Evolutionary conservation across 139 green algal species (phyloP), one percentile per base, ranked within the genome.

Genomic region (Coccomyxa sp.): DNA sequence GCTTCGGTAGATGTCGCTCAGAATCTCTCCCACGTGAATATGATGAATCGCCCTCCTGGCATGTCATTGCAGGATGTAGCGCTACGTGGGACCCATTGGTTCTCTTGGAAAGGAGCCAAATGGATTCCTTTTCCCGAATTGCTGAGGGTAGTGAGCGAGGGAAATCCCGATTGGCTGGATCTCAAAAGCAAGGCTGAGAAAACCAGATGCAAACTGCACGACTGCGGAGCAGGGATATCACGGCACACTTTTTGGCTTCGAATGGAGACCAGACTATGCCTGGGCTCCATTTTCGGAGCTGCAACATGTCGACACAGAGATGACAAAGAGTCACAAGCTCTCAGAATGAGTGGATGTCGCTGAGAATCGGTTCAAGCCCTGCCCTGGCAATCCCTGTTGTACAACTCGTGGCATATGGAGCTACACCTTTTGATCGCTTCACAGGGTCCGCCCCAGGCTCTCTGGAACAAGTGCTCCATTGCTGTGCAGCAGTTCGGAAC

Each of bases 1-100:
- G 44, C 44, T 58, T 58, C 44, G 44, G 44, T 58, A 58, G 44
- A 58, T 58, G 44, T 58, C 44, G 44, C 44, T 58, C 44, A 58
- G 44, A 58, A 58, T 58, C 44, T 58, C 44, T 58, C 44, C 44
- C 44, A 58, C 44, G 44, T 58, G 44, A 58, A 58, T 58, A 58
- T 58, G 44, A 58, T 58, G 44, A 58, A 58, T 58, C 44, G 44
- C 44, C 44, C 44, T 58, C 44, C 44, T 58, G 44, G 44, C 44
- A 58, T 58, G 44, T 58, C 44, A 58, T 58, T 58, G 44, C 44
- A 58, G 44, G 44, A 58, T 58, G 44, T 58, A 58, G 44, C 44
- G 44, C 44, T 58, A 58, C 44, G 44, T 58, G 44, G 44, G 44
- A 58, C 44, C 44, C 44, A 58, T 58, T 58, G 44, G 44, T 58